Conservation (phyloP, 352 stramenopile genomes). For the Pythium biforme region DNA sequence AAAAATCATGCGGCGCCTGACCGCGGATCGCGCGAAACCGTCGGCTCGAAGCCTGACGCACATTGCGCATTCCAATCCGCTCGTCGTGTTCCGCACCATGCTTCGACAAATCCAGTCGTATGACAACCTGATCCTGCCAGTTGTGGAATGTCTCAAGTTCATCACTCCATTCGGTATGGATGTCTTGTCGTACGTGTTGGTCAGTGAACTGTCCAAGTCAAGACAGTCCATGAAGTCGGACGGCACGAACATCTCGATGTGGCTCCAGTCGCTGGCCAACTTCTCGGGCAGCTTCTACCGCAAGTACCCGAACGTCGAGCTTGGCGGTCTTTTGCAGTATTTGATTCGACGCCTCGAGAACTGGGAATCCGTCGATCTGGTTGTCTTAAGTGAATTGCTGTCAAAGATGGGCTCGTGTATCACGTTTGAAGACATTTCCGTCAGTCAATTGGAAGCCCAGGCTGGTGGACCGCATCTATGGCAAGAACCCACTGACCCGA, state of each 20-base stretch:
- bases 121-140: constrained; percentile 95
- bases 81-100: constrained; percentile 94
- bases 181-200: constrained; percentile 92
- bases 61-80: constrained; percentile 91
- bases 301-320: constrained; percentile 91
- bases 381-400: constrained; percentile 87
- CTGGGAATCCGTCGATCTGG: constrained; percentile 81
- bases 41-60: constrained; percentile 82
- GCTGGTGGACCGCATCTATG: constrained; percentile 76
- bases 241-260: constrained; percentile 92
- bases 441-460: constrained; percentile 78
- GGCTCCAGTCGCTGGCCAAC: constrained; percentile 91
- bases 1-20: constrained; percentile 79
- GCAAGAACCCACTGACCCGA: constrained; percentile 75
- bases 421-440: constrained; percentile 84
- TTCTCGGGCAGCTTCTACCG: constrained; percentile 95
- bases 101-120: constrained; percentile 96
- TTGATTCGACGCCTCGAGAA: constrained; percentile 86
- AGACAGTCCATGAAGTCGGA: constrained; percentile 85
- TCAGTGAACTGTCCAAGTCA: constrained; percentile 86
- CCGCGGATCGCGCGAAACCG: constrained; percentile 74
- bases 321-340: constrained; percentile 90
- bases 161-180: constrained; percentile 93
- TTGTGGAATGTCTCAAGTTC: constrained; percentile 95
- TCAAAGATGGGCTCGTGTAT: constrained; percentile 87